Evolutionary conservation across 1,284 basidiomycete species (phyloP), one percentile per base, ranked within the genome.

Genomic region (Volvariella volvacea): DNA sequence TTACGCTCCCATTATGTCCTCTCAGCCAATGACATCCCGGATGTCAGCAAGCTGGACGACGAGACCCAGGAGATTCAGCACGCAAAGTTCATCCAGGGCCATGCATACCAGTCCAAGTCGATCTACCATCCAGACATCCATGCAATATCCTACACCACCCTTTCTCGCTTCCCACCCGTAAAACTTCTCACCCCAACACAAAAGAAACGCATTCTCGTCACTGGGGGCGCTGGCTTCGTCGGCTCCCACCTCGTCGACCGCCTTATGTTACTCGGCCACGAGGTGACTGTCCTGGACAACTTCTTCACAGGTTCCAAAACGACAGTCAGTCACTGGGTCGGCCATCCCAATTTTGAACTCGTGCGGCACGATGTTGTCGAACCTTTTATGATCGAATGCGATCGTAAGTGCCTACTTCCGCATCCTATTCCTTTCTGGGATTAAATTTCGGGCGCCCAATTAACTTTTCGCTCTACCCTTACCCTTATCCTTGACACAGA

Each of bases 291-390:
- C 46, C 68, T 98, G 44, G 95, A 98, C 72, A 97, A 97, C 71
- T 98, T 98, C 65, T 98, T 98, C 71, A 97, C 94, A 17, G 95
- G 95, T 16, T 90, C 88, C 44, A 94, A 94, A 66, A 93, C 90
- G 25, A 94, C 92, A 42, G 83, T 97, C 53, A 88, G 84, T 50
- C 91, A 94, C 62, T 93, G 90, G 90, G 77, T 93, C 50, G 95
- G 95, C 2, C 95, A 99, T 65, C 95, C 95, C 48, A 97, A 97
- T 71, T 99, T 99, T 56, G 95, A 98, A 67, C 74, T 98, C 66
- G 90, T 98, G 52, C 82, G 95, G 48, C 95, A 98, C 65, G 95
- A 99, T 64, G 89, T 99, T 16, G 87, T 95, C 41, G 88, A 96
- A 61, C 91, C 93, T 2, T 94, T 94, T 72, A 87, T 94, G 82